These are phyloP conservation scores for Ensete ventricosum DNA, from an alignment of 176 grass and related monocot species.

Conservation along the genomic window DNA sequence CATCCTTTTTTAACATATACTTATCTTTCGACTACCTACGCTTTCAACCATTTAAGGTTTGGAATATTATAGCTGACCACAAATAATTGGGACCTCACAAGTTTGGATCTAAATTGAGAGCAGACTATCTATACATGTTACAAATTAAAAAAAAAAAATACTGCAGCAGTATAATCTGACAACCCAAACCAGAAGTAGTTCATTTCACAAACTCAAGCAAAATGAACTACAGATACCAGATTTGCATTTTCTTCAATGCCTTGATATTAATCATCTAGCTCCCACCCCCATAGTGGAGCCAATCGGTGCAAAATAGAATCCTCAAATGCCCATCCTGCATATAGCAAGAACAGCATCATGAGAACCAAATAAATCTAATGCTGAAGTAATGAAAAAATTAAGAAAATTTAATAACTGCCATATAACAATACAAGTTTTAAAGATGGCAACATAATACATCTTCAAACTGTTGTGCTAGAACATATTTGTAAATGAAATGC, in stretches of 20 bases:
- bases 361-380: not conserved
- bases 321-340: conserved; percentile 97
- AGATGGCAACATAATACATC: no score
- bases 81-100: not conserved
- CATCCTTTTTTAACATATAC: no score
- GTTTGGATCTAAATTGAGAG: not conserved
- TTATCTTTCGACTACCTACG: no score
- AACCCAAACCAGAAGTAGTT: not conserved
- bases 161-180: not conserved
- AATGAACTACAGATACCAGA: conserved; percentile 40
- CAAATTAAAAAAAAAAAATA: not conserved
- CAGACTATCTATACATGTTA: not conserved
- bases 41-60: no score
- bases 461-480: no score
- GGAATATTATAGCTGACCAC: not conserved
- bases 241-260: conserved; percentile 96
- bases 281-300: conserved; percentile 97
- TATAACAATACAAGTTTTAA: no score
- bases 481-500: no score
- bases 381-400: no score
- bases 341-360: not conserved
- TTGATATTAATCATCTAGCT: conserved; percentile 89
- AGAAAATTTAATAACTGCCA: no score
- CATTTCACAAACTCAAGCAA: not conserved
- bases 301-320: conserved; percentile 83